These are phyloP conservation scores for Zopfochytrium polystomum DNA, from an alignment of 371 early-diverging fungal genomes.

Conservation along the genomic window DNA sequence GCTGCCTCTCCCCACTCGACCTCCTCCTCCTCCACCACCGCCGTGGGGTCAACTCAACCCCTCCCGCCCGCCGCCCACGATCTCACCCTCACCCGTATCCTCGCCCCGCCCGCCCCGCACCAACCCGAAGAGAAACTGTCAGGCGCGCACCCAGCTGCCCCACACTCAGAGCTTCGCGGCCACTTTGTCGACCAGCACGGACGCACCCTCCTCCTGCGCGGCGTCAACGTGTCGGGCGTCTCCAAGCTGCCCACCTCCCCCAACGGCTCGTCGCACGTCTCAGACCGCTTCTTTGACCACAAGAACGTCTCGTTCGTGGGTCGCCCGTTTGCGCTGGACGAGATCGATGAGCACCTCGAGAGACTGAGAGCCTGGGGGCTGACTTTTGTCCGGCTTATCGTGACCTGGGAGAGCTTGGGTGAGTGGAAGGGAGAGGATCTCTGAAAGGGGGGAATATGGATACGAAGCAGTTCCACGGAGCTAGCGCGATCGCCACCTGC, in stretches of 20 bases:
- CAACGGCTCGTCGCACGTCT: constrained; percentile 31
- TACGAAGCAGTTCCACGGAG: no score
- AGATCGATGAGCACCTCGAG: constrained; percentile 75
- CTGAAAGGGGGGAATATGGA: no score
- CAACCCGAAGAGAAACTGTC: no score
- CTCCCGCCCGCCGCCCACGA: no score
- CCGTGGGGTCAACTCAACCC: no score
- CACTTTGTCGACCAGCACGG: constrained; percentile 2
- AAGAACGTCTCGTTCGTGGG: constrained; percentile 46
- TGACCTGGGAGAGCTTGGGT: constrained; percentile 86
- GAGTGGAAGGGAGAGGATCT: no score
- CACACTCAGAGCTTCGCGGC: neutral
- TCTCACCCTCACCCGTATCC: no score
- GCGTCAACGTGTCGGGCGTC: constrained; percentile 49
- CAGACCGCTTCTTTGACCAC: constrained; percentile 37
- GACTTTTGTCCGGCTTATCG: constrained; percentile 71
- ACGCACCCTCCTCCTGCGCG: constrained; percentile 17
- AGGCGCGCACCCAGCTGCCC: neutral
- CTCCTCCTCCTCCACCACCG: no score
- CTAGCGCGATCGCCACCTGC: no score
- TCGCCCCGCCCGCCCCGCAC: no score
- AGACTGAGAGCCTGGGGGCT: constrained; percentile 75
- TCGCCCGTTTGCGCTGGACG: constrained; percentile 75
- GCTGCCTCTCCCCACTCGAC: no score
- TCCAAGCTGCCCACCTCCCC: constrained; percentile 45